Base-by-base conservation (phyloP, 208 protist species). In the Leishmania gerbilli region DNA sequence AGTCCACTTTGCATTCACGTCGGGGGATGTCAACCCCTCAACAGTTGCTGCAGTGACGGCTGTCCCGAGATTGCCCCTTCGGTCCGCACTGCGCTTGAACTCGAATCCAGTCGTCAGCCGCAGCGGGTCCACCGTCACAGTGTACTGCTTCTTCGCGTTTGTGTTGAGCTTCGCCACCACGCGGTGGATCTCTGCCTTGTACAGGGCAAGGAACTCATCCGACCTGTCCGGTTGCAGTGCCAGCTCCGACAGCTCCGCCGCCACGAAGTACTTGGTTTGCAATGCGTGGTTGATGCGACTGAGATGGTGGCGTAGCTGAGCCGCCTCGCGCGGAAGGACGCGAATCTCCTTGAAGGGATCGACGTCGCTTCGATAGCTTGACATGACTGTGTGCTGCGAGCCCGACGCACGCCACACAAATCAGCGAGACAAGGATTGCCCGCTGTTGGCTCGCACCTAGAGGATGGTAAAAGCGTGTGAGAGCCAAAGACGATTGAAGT, bases 341-440 rank as follows among this genome's bases (percentile, higher is more conserved):
- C 88, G 84, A 51, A 97, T 86, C 3, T 91, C 94, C 45, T 93
- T 92, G 77, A 97, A 97, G n/a, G 85, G 89, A 71, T 95, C 92
- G 1, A 80, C 67, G 69, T 79, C 83, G 17, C 81, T 79, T 8
- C 84, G 42, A 40, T 89, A 89, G 31, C 75, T 42, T 15, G 85
- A 81, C 80, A 90, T 88, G 24, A 47, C 7, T 17, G 19, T 31
- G 19, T 42, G 37, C 27, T 24, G 31, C 21, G 21, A 7, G 21
- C 31, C 2, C 13, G 31, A 5, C 17, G 62, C 3, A 19, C n/a
- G 55, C 71, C 15, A 49, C 78, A 64, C 1, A 34, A 37, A 58
- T 34, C 3, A 45, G 71, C 2, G 27, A 31, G 24, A 55, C 21
- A 71, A 27, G 13, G 17, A 21, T 37, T 68, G 27, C 62, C 15